These are phyloP conservation scores for Lagenidium giganteum DNA, from an alignment of 352 stramenopile genomes.

Conservation along the genomic window DNA sequence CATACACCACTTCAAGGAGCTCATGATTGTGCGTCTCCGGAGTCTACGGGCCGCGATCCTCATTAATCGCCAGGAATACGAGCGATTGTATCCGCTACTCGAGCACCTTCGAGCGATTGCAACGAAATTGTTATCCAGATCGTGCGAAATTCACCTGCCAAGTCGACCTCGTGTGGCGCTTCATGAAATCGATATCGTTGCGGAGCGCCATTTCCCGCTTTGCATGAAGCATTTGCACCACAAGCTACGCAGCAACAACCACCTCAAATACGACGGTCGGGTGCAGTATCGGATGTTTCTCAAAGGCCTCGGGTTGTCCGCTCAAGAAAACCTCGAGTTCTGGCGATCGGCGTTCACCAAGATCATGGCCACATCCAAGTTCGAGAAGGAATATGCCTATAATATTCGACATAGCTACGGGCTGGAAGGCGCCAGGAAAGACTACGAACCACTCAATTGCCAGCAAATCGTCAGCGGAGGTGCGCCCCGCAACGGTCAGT, in stretches of 20 bases:
- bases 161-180: constrained; percentile 50
- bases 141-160: neutral
- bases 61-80: too few species aligned
- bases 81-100: constrained; percentile 12
- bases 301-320: constrained; percentile 60
- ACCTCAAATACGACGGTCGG: constrained; percentile 75
- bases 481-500: constrained; percentile 40
- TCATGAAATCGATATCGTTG: constrained; percentile 56
- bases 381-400: constrained; percentile 76
- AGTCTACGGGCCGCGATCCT: constrained; percentile 29
- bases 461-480: constrained; percentile 28
- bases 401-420: constrained; percentile 77
- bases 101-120: constrained; percentile 27
- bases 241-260: constrained; percentile 52
- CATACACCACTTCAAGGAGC: constrained; percentile 28
- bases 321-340: constrained; percentile 58
- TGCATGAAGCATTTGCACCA: constrained; percentile 63
- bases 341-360: constrained; percentile 56
- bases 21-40: constrained; percentile 26
- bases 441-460: constrained; percentile 46
- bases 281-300: constrained; percentile 74
- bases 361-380: constrained; percentile 36
- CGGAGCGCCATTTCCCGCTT: constrained; percentile 49
- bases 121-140: constrained; percentile 2
- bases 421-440: constrained; percentile 47